These are phyloP conservation scores for Tubosaeta sp. DNA, from an alignment of 768 basidiomycete genomes.

Conservation along the genomic window DNA sequence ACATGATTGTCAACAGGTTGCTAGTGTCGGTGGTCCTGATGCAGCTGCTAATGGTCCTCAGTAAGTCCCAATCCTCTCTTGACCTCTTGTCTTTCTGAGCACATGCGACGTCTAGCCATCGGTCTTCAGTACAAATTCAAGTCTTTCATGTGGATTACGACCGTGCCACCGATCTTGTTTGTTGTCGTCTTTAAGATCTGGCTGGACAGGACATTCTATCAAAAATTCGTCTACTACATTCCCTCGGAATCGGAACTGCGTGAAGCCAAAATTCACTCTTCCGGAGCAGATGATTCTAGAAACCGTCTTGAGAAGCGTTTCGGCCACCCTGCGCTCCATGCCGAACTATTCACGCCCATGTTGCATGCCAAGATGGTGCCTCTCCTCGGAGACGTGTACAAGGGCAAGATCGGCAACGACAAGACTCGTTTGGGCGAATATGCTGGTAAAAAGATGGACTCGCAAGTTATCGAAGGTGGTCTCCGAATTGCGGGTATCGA, in stretches of 20 bases:
- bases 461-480: conserved; percentile 71
- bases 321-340: conserved; percentile 88
- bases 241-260: conserved; percentile 77
- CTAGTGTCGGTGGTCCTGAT: conserved; percentile 76
- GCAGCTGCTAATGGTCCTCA: conserved; percentile 83
- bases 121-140: conserved; percentile 75
- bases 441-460: conserved; percentile 72
- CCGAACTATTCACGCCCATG: conserved; percentile 86
- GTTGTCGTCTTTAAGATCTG: conserved; percentile 82
- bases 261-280: conserved; percentile 70
- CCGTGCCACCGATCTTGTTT: conserved; percentile 83
- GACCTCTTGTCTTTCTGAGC: neutral
- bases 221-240: conserved; percentile 76
- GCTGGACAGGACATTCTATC: conserved; percentile 62
- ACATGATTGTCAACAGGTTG: conserved; percentile 87
- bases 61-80: conserved; percentile 44
- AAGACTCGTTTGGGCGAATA: conserved; percentile 71
- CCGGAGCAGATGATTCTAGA: conserved; percentile 65
- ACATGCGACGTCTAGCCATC: conserved; percentile 50
- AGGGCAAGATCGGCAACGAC: conserved; percentile 62
- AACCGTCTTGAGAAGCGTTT: conserved; percentile 86
- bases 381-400: conserved; percentile 69
- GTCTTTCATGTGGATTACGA: conserved; percentile 75
- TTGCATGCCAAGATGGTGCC: conserved; percentile 83
- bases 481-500: conserved; percentile 80